A percentile compares a stretch with the other conserved stretches of the same genome.
phyloP scores from a whole-genome alignment of 2,329 filamentous ascomycete genomes.

The Xylariaceae sp. region DNA sequence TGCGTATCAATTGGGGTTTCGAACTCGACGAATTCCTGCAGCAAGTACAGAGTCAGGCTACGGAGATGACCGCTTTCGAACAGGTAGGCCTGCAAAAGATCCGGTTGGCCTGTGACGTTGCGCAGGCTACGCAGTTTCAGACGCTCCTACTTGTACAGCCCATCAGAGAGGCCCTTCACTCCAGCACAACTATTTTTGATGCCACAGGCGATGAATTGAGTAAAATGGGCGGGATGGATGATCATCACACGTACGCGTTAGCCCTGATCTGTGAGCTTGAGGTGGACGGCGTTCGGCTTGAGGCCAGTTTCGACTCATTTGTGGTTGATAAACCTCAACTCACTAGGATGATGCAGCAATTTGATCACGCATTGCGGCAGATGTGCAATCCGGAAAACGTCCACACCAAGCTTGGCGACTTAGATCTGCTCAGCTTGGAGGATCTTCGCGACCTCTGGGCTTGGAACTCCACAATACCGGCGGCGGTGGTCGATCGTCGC shows the following conservation, averaged over 20 bases:
- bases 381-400: not conserved
- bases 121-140: slow-evolving; percentile 44
- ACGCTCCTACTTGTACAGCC: slow-evolving; percentile 44
- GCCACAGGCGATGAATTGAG: too few relatives aligned
- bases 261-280: slow-evolving; percentile 52
- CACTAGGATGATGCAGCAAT: slow-evolving; percentile 6
- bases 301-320: slow-evolving; percentile 12
- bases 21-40: slow-evolving; percentile 45
- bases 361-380: slow-evolving; percentile 15
- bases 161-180: not conserved
- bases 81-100: slow-evolving; percentile 50
- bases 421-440: too few relatives aligned
- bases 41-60: slow-evolving; percentile 48
- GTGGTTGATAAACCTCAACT: slow-evolving; percentile 3
- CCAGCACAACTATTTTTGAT: slow-evolving; percentile 24
- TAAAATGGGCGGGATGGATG: slow-evolving; percentile 21
- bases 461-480: too few relatives aligned
- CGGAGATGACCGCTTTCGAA: slow-evolving; percentile 53
- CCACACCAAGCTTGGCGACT: too few relatives aligned
- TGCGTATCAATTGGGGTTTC: slow-evolving; percentile 34
- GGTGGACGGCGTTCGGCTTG: not conserved
- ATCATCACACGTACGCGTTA: slow-evolving; percentile 43
- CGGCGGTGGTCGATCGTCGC: too few relatives aligned
- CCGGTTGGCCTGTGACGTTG: slow-evolving; percentile 43
- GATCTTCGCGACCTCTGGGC: too few relatives aligned